Conservation (phyloP, 108 stramenopile genomes). For the Chaetoceros tenuissimus region DNA sequence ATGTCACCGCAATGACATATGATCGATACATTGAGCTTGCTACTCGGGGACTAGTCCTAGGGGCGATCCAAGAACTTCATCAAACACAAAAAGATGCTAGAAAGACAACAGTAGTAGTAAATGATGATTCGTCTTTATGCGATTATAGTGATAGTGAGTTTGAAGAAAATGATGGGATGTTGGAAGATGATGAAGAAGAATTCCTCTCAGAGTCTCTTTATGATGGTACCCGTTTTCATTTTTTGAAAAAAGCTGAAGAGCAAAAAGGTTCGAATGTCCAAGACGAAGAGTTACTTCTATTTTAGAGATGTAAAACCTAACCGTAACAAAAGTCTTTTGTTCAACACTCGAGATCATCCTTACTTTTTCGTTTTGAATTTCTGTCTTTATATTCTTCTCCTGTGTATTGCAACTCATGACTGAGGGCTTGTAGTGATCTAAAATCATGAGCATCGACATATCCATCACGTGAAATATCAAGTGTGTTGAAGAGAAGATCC, state of each 20-base stretch:
- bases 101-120: neutral
- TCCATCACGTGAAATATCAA: constrained; percentile 34
- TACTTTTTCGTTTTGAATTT: too few relatives aligned
- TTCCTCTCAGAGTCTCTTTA: too few relatives aligned
- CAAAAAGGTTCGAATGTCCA: neutral
- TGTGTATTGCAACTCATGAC: too few relatives aligned
- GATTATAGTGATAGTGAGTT: neutral
- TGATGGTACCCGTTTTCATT: too few relatives aligned
- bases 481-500: constrained; percentile 34
- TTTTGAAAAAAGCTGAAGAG: too few relatives aligned
- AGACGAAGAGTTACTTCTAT: neutral
- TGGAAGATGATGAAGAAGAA: too few relatives aligned
- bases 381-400: too few relatives aligned
- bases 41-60: neutral
- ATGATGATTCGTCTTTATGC: neutral
- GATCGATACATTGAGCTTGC: neutral
- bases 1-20: too few relatives aligned
- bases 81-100: neutral
- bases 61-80: neutral
- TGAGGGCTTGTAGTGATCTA: too few relatives aligned
- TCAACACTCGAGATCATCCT: too few relatives aligned
- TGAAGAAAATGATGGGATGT: neutral
- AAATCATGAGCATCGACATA: constrained; percentile 21
- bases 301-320: neutral
- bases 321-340: neutral